phyloP scores from a whole-genome alignment of 2,329 filamentous ascomycete genomes.

The Dissoconium aciculare region DNA sequence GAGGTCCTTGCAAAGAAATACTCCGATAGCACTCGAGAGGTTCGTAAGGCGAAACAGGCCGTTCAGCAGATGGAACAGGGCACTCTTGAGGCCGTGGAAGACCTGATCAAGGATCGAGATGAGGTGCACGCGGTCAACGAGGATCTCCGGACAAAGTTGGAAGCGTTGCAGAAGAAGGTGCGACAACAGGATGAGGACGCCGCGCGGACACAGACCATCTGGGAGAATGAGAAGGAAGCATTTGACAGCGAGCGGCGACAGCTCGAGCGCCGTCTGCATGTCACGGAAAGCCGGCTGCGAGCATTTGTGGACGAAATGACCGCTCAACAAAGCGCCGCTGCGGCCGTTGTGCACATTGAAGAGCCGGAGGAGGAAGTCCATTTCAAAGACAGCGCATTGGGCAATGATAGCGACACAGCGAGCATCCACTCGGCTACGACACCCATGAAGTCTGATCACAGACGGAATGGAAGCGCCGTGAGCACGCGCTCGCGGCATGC shows the following conservation, averaged over 20 bases:
- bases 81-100: constrained; percentile 68
- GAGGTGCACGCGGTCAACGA: constrained; percentile 56
- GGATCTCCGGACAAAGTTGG: constrained; percentile 64
- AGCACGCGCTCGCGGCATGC: constrained; percentile 14
- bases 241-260: constrained; percentile 77
- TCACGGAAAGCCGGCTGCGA: constrained; percentile 79
- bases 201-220: constrained; percentile 60
- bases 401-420: constrained; percentile 48
- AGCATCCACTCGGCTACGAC: constrained; percentile 44
- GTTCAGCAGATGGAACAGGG: constrained; percentile 76
- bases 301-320: constrained; percentile 73
- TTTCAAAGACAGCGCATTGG: constrained; percentile 42
- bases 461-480: constrained; percentile 23
- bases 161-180: constrained; percentile 60
- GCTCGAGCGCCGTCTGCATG: constrained; percentile 70
- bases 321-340: constrained; percentile 44
- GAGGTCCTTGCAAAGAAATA: constrained; percentile 52
- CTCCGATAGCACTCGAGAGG: constrained; percentile 55
- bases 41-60: constrained; percentile 67
- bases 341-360: constrained; percentile 19
- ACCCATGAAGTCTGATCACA: constrained; percentile 16
- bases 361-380: constrained; percentile 42
- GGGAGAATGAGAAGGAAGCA: constrained; percentile 66
- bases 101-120: constrained; percentile 73
- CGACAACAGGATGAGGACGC: constrained; percentile 71